Conservation (phyloP, 2,329 filamentous ascomycete genomes). For the Sporothrix variecibatus region DNA sequence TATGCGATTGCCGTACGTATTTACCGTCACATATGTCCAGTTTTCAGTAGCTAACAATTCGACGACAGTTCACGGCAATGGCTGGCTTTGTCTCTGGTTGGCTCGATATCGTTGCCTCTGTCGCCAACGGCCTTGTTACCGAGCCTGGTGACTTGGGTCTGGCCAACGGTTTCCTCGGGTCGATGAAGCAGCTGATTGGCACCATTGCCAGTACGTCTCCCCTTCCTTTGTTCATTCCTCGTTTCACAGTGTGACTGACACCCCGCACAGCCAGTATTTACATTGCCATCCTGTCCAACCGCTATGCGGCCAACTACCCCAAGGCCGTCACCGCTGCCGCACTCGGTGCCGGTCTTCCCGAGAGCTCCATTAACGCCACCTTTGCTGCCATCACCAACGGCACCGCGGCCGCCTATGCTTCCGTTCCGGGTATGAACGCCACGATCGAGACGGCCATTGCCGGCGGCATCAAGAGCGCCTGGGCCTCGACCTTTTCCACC, state of each 20-base stretch:
- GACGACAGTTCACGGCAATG: constrained; percentile 28
- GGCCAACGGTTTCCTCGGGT: constrained; percentile 28
- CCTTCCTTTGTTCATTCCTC: too few relatives aligned
- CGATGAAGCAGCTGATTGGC: constrained; percentile 26
- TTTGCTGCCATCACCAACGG: constrained; percentile 20
- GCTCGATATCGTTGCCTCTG: constrained; percentile 24
- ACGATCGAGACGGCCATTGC: constrained; percentile 23
- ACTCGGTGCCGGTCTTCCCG: constrained; percentile 20
- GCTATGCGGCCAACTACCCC: constrained; percentile 15
- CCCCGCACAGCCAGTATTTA: too few relatives aligned
- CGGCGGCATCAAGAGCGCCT: constrained; percentile 23
- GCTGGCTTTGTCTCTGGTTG: constrained; percentile 27
- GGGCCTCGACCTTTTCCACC: constrained; percentile 19
- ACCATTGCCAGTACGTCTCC: constrained; percentile 23
- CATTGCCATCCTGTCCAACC: constrained; percentile 24
- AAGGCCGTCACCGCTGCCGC: constrained; percentile 16
- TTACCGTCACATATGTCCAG: too few relatives aligned
- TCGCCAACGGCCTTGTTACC: constrained; percentile 28
- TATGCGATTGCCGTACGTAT: constrained; percentile 18
- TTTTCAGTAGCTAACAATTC: too few relatives aligned
- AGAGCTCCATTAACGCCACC: background rate
- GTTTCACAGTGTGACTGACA: too few relatives aligned
- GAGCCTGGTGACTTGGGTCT: constrained; percentile 28
- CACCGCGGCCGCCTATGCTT: constrained; percentile 16
- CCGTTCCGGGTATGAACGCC: constrained; percentile 24